Evolutionary conservation across 2,329 filamentous ascomycete species (phyloP), one percentile per base, ranked within the genome.

Genomic region (Helotiales sp.): DNA sequence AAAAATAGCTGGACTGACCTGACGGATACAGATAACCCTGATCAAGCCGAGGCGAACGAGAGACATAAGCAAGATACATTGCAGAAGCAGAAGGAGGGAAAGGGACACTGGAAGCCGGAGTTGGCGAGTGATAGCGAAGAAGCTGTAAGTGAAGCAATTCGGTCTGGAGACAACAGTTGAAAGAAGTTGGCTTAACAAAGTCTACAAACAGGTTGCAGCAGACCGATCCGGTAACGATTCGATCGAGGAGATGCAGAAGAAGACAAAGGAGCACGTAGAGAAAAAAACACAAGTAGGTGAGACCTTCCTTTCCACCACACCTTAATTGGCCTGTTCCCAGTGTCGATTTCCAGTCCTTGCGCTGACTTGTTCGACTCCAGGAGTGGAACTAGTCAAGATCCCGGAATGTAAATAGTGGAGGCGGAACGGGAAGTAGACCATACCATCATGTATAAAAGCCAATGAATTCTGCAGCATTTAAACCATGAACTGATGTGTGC

Each of bases 61-160:
- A 85, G 81, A 76, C 87, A 89, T 80, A 89, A 90, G 80, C 78
- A 85, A 64, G 86, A 89, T 75, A 82, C 83, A 26, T 80, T 90
- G 50, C 67, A 84, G 70, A 93, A 94, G 82, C 86, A 92, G 68
- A 87, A 90, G 78, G 80, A 85, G 45, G 92, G 91, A 68, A 85
- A 87, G 77, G 89, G 84, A 62, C 85, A 93, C 77, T 96, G 93
- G 92, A 91, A 91, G 80, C 84, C 90, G 24, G 89, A 91, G 77
- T 83, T 96, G 59, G 92, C 92, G 2, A 91, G 89, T 59, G 88
- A 93, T 79, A 92, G 90, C 79, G 93, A 96, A 82, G 91, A 92
- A 78, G 87, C 87, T 73, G 84, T 96, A 80, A 71, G 85, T 79
- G n/a, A n/a, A n/a, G n/a, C n/a, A n/a, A n/a, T n/a, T n/a, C n/a